Evolutionary conservation across 2,329 filamentous ascomycete genomes (phyloP).

Genomic region (Stachybotrys elegans): DNA sequence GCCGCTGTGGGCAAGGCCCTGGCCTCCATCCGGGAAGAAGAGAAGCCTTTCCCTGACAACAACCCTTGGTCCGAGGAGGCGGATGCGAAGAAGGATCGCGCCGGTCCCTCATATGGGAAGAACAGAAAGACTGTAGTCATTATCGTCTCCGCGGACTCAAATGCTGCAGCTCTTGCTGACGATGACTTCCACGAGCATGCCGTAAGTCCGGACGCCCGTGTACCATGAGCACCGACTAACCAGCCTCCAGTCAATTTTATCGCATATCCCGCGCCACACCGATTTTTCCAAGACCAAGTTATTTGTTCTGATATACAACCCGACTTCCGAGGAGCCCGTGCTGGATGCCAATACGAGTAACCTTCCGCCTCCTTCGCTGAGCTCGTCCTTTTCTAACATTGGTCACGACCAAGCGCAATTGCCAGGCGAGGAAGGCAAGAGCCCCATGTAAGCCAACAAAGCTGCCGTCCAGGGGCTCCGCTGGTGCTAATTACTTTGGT

Average conservation of each 20-base stretch:
- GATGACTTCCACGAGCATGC: conserved; percentile 69
- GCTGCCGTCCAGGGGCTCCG: not conserved
- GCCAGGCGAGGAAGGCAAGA: conserved; percentile 59
- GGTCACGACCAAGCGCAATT: conserved; percentile 66
- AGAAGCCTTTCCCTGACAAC: conserved; percentile 78
- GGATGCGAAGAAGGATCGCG: conserved; percentile 55
- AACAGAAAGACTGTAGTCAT: conserved; percentile 77
- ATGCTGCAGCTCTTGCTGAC: conserved; percentile 53
- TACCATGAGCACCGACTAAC: not conserved
- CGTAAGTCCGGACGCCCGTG: conserved; percentile 46
- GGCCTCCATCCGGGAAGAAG: conserved; percentile 78
- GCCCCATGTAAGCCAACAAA: conserved; percentile 42
- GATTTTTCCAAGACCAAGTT: conserved; percentile 71
- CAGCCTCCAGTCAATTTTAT: conserved; percentile 68
- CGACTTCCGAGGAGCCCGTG: conserved; percentile 64
- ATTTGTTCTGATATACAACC: conserved; percentile 86
- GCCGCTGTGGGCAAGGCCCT: conserved; percentile 78
- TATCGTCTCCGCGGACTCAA: conserved; percentile 75
- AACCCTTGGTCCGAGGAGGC: conserved; percentile 91
- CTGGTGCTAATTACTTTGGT: conserved; percentile 10
- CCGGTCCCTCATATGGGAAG: conserved; percentile 25
- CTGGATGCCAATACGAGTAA: conserved; percentile 47
- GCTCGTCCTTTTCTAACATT: conserved; percentile 87
- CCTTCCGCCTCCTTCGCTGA: conserved; percentile 58
- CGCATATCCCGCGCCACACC: conserved; percentile 75